Evolutionary conservation across 106 monocot species (phyloP).

Genomic region (Acanthochlamys bracteata): DNA sequence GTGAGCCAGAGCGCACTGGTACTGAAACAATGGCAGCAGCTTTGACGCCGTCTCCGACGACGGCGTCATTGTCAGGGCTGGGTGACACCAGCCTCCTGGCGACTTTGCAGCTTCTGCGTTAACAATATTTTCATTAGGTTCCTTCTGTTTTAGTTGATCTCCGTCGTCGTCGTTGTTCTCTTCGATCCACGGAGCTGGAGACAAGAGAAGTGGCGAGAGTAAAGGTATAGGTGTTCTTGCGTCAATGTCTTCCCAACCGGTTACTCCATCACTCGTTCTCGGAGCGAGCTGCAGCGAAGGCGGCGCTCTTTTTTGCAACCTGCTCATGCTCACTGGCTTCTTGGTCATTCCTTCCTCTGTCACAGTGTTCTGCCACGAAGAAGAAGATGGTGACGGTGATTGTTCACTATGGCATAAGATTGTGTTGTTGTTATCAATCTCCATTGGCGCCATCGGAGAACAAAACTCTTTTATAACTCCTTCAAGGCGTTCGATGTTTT

Average conservation of each 20-base stretch:
- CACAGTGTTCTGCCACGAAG: not conserved
- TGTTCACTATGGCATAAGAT: too few species aligned
- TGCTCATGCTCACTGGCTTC: conserved; percentile 2
- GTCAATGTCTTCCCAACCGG: conserved; percentile 1
- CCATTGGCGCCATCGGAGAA: too few species aligned
- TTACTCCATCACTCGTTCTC: not conserved
- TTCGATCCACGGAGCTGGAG: conserved; percentile 1
- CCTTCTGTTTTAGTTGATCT: not conserved
- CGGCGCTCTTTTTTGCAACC: conserved; percentile 9
- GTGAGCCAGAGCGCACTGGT: conserved; percentile 8
- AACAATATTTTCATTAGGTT: too few species aligned
- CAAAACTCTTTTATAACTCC: too few species aligned
- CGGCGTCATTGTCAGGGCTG: conserved; percentile 14
- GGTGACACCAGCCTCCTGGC: conserved; percentile 20
- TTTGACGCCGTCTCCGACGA: conserved; percentile 21
- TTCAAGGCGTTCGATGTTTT: too few species aligned
- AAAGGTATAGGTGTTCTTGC: conserved; percentile 16
- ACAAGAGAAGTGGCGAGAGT: conserved; percentile 26
- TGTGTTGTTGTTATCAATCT: too few species aligned
- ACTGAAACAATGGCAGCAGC: conserved; percentile 14
- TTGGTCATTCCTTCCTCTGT: not conserved
- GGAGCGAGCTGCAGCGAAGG: conserved; percentile 10
- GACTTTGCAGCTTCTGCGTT: not conserved
- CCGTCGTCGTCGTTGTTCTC: not conserved
- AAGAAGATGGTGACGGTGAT: not conserved